A percentile compares a stretch with the other conserved stretches of the same genome.
These are phyloP conservation scores for Gossypium longicalyx DNA, from an alignment of 345 rosid genomes.

Conservation along the genomic window DNA sequence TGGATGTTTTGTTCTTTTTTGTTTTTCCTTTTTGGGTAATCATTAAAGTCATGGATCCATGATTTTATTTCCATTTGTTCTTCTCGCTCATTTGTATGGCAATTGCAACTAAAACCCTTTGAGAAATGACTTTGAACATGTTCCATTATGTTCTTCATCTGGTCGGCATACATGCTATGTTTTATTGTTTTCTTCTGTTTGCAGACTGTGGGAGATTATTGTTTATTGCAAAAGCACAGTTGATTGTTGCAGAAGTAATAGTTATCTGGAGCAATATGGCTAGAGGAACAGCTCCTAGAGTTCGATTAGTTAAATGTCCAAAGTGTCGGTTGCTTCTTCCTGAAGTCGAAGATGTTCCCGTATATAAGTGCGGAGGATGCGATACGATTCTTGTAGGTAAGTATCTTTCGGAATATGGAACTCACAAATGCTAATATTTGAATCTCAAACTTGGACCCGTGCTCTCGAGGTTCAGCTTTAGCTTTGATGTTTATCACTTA, in stretches of 20 bases:
- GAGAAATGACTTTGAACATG: too few species aligned
- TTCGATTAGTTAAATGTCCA: slow-evolving; percentile 72
- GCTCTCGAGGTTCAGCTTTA: not conserved
- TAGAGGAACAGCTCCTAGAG: slow-evolving; percentile 25
- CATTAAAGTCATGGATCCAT: not conserved
- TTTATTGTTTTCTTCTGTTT: not conserved
- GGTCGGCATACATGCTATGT: too few species aligned
- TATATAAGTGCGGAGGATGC: slow-evolving; percentile 73
- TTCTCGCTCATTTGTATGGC: not conserved
- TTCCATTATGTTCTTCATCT: too few species aligned
- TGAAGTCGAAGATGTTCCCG: slow-evolving; percentile 48
- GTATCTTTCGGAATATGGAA: not conserved
- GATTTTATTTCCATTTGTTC: not conserved
- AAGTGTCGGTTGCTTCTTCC: slow-evolving; percentile 52
- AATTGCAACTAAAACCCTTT: not conserved
- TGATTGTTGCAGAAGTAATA: not conserved
- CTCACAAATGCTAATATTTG: not conserved
- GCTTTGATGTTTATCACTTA: not conserved
- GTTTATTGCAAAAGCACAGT: not conserved
- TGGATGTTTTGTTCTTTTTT: not conserved
- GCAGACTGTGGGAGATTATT: not conserved
- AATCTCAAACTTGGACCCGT: not conserved
- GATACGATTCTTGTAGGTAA: slow-evolving; percentile 59
- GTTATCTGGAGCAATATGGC: slow-evolving; percentile 35
- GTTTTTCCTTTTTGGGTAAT: not conserved